Evolutionary conservation across 2,329 filamentous ascomycete species (phyloP), one percentile per base, ranked within the genome.

Genomic region (Beauveria bassiana): DNA sequence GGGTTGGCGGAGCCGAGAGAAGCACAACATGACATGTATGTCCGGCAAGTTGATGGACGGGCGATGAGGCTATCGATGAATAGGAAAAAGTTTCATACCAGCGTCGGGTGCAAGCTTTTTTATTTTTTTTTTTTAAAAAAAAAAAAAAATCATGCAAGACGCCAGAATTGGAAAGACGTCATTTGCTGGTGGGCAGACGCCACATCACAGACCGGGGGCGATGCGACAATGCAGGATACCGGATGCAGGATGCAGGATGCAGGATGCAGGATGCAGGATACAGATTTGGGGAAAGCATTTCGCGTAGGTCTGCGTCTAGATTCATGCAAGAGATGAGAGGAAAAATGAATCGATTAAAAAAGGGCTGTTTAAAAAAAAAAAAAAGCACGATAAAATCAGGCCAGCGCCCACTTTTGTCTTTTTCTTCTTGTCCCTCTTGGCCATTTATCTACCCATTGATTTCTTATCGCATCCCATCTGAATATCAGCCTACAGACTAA

Each of bases 121-220:
- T 9, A 12, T 31, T 10, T 34, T 12, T 12, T 5, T 34, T 34
- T 14, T 34, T 34, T 12, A n/a, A n/a, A n/a, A n/a, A n/a, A n/a
- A n/a, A 22, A 22, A 22, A 22, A 22, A 22, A 22, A 34, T 34
- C 31, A 34, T 34, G 28, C 50, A 24, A 28, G 38, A 38, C 24
- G 52, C 38, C 40, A 40, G 8, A 55, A 55, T 54, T 28, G 40
- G 40, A 24, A 55, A 55, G 52, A 55, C 52, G 52, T 56, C 53
- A 46, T 43, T 56, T 16, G 24, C 51, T 38, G 28, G 26, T 12
- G 24, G 18, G 16, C 38, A 55, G 28, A 55, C 52, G 52, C 42
- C 26, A 56, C 53, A 56, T 45, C 16, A 55, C 40, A 55, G 38
- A 43, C 38, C n/a, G 40, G 40, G 40, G 31, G 31, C 31, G 34